A percentile compares a stretch with the other conserved stretches of the same genome.
Evolutionary conservation across 495 filamentous ascomycete species (phyloP).

Genomic region (Penicillium waksmanii): DNA sequence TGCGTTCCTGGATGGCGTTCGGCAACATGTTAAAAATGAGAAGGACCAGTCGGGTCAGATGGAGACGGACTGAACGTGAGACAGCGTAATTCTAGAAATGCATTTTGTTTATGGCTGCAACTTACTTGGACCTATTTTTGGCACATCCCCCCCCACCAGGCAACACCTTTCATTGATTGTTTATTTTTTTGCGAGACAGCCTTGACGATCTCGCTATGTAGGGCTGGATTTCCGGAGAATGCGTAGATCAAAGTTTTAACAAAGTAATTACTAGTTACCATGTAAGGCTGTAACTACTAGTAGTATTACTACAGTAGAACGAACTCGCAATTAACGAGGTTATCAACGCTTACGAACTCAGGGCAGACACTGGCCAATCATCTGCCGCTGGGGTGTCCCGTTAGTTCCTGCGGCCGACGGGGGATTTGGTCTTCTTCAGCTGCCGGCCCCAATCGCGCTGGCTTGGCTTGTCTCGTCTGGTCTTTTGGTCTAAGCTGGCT

Average conservation of each 20-base stretch:
- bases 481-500: slow-evolving; percentile 4
- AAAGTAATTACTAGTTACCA: no score
- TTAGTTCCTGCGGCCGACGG: no score
- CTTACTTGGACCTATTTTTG: slow-evolving; percentile 29
- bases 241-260: no score
- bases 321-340: no score
- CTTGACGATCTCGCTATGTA: slow-evolving; percentile 1
- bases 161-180: slow-evolving; percentile 18
- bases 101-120: slow-evolving; percentile 10
- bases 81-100: slow-evolving; percentile 3
- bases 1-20: slow-evolving; percentile 86
- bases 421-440: slow-evolving; percentile 4
- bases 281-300: no score
- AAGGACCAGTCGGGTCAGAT: slow-evolving; percentile 43
- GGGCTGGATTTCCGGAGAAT: no score
- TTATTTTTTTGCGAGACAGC: slow-evolving; percentile 5
- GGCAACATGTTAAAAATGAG: slow-evolving; percentile 64
- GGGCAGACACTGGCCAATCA: background rate
- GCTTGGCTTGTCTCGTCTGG: background rate
- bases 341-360: background rate
- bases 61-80: slow-evolving; percentile 48
- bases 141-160: slow-evolving; percentile 23
- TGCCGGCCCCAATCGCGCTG: slow-evolving; percentile 3
- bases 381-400: background rate
- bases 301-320: no score